Conservation (phyloP, 352 stramenopile species). For the Phytophthora fragariae region DNA sequence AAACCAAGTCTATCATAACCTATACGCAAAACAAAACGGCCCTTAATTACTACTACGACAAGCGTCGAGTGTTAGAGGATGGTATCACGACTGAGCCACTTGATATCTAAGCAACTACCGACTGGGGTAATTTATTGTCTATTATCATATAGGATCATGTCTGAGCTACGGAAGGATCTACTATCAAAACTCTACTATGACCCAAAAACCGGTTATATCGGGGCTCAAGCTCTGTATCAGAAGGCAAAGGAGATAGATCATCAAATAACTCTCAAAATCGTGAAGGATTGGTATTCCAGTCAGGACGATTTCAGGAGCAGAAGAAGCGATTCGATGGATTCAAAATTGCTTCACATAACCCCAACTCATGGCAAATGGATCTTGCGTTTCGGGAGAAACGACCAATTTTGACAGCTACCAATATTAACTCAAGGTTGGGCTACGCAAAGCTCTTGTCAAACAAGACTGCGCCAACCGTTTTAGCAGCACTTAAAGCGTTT, state of each 20-base stretch:
- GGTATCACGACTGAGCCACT: conserved; percentile 30
- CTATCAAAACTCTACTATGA: conserved; percentile 38
- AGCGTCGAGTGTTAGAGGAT: too few species aligned
- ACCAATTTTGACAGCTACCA: conserved; percentile 37
- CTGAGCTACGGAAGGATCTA: background rate
- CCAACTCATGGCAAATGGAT: too few species aligned
- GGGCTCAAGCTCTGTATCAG: too few species aligned
- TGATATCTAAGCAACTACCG: conserved; percentile 24
- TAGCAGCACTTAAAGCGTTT: conserved; percentile 32
- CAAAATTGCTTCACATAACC: too few species aligned
- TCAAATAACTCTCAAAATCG: too few species aligned
- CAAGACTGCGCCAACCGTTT: conserved; percentile 38
- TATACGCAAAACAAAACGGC: too few species aligned
- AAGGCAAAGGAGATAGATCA: too few species aligned
- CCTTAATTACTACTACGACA: too few species aligned
- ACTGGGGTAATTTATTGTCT: background rate
- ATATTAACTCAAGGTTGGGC: conserved; percentile 47
- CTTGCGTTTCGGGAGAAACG: conserved; percentile 25
- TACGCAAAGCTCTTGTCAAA: conserved; percentile 43
- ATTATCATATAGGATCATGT: conserved; percentile 1
- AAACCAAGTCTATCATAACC: too few species aligned
- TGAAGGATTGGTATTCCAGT: too few species aligned
- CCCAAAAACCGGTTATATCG: conserved; percentile 36
- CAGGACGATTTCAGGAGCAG: too few species aligned
- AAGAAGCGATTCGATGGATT: too few species aligned